Percentiles rank a stretch among this genome's conserved stretches.
These are phyloP conservation scores for Imleria badia DNA, from an alignment of 768 basidiomycete genomes.

Conservation along the genomic window DNA sequence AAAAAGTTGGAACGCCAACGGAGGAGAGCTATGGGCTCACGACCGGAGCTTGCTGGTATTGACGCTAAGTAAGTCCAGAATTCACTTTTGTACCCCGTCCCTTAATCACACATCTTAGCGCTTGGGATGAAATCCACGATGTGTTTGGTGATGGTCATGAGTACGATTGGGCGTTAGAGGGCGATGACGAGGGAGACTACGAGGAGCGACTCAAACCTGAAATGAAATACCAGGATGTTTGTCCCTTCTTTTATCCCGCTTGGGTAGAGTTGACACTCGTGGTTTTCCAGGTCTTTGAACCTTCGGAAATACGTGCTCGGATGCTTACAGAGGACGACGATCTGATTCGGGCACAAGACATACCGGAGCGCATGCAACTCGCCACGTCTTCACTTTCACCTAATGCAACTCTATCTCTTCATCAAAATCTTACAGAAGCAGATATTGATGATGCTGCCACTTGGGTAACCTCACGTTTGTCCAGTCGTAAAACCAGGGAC, in stretches of 20 bases:
- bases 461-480: constrained; percentile 85
- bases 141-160: constrained; percentile 97
- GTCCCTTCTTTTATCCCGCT: constrained; percentile 15
- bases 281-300: constrained; percentile 84
- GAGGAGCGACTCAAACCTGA: constrained; percentile 59
- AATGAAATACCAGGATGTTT: constrained; percentile 83
- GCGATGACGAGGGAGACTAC: constrained; percentile 60
- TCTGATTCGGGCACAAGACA: constrained; percentile 83
- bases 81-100: neutral
- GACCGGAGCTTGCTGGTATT: constrained; percentile 74
- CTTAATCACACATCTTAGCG: constrained; percentile 45
- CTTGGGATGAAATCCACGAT: constrained; percentile 94
- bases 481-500: constrained; percentile 64
- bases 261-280: constrained; percentile 3
- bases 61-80: constrained; percentile 68
- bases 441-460: constrained; percentile 80
- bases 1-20: constrained; percentile 61
- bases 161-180: constrained; percentile 91
- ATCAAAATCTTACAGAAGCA: constrained; percentile 62
- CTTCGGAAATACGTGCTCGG: constrained; percentile 88
- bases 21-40: constrained; percentile 60
- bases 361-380: constrained; percentile 95
- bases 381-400: constrained; percentile 79
- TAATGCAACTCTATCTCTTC: constrained; percentile 57
- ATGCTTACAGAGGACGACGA: constrained; percentile 94